A percentile compares a stretch with the other conserved stretches of the same genome.
phyloP scores from a whole-genome alignment of 495 filamentous ascomycete species.

The Bathelium albidoporum region DNA sequence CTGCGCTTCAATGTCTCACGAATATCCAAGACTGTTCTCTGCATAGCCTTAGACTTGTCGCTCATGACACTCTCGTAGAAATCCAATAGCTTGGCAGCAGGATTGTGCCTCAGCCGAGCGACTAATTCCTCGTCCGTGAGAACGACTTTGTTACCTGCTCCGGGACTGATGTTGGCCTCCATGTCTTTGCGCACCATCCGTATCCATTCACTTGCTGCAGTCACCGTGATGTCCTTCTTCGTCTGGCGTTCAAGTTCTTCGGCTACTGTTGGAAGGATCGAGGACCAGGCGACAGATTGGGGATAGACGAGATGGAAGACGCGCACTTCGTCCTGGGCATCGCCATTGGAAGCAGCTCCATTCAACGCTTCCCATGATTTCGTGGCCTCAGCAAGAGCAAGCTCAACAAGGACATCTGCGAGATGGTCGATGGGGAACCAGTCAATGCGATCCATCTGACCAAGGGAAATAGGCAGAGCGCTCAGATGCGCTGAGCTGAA shows the following conservation, averaged over 20 bases:
- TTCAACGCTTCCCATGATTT: background rate
- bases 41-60: background rate
- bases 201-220: background rate
- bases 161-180: background rate
- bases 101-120: background rate
- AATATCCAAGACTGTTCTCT: background rate
- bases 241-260: background rate
- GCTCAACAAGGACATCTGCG: slow-evolving; percentile 4
- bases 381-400: background rate
- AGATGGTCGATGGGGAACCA: slow-evolving; percentile 12
- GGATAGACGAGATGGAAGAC: background rate
- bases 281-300: background rate
- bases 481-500: slow-evolving; percentile 3
- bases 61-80: background rate
- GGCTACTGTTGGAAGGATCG: background rate
- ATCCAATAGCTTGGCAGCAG: background rate
- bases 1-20: background rate
- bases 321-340: background rate
- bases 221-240: background rate
- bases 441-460: slow-evolving; percentile 6
- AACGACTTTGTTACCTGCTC: background rate
- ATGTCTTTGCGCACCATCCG: background rate
- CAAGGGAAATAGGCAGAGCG: slow-evolving; percentile 3
- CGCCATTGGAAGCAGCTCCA: background rate
- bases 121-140: background rate